Evolutionary conservation across 805 yeast species (phyloP), one percentile per base, ranked within the genome.

Genomic region (Wickerhamomyces silvicola): DNA sequence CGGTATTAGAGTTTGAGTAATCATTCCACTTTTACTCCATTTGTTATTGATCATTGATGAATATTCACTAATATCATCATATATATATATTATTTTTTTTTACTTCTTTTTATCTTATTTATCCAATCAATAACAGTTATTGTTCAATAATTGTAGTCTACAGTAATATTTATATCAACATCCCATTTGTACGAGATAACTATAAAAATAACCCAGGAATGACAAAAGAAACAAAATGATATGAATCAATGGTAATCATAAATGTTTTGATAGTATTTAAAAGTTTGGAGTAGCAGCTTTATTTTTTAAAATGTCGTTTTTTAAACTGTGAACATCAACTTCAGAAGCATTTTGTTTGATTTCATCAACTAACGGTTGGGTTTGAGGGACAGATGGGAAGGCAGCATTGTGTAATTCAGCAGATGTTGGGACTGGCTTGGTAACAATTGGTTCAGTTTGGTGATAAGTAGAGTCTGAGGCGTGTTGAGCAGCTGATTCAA

Each of bases 1-100:
- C 27, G 94, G 94, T 55, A 41, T 62, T 30, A 48, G 47, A 36
- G 24, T 22, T 7, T 38, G 18, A 28, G 18, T 10, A 6, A 7
- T 15, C 22, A 19, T n/a, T 9, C 23, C 13, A 18, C 16, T 22
- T 22, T 12, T 22, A 18, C 5, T n/a, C 14, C 6, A n/a, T 27
- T 12, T 11, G 4, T 6, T 27, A 6, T n/a, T 18, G 10, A 27
- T 18, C 19, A 18, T 27, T 8, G 4, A n/a, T 18, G 15, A 5
- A 12, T 11, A 18, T 18, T 27, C 22, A 11, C 29, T 13, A n/a
- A n/a, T 26, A n/a, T 6, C 28, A n/a, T 9, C 9, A 9, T 24
- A 9, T n/a, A n/a, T n/a, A n/a, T n/a, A n/a, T n/a, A n/a, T n/a
- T n/a, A n/a, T n/a, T n/a, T n/a, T n/a, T n/a, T n/a, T n/a, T n/a